Base-by-base conservation (phyloP, 495 filamentous ascomycete species). In the Tuber microsphaerosporum region DNA sequence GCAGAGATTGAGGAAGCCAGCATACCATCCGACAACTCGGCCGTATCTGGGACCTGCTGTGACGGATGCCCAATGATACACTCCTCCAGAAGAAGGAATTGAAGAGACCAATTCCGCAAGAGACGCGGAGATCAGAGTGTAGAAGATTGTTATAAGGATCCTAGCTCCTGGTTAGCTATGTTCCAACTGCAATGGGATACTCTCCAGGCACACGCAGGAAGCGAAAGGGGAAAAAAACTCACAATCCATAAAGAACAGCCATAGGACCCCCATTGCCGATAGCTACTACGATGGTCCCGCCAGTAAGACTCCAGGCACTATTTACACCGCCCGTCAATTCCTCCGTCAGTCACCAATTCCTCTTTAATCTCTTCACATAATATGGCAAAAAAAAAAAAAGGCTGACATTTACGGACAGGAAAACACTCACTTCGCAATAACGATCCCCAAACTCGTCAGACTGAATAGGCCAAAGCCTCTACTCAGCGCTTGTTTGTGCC, bases 51-150 rank as follows among this genome's bases (percentile, higher is more conserved):
- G 87, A 2, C 92, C 92, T 8, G 88, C 89, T 0, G 92, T 92
- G 22, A 94, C 87, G 0, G 90, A 89, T 7, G 92, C 92, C 92
- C 92, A 95, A 82, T 95, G 92, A 77, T 94, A 94, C 2, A 97
- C 92, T 56, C 92, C 92, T n/a, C 90, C 91, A 12, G 90, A 88
- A 0, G 91, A 93, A 1, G 92, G 92, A 78, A 95, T 91, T 1
- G 91, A 87, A 1, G 92, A 94, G 17, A 93, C 90, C 69, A 94
- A 86, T 84, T 94, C 89, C 12, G 90, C 89, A 46, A 92, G 88
- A 5, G 88, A 90, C 6, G 88, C 87, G 1, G 87, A 86, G 48
- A 88, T 86, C 41, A 88, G 79, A 76, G 84, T 85, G 76, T 89
- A 89, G 71, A 86, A 88, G 26, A 87, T 72, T 6, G 86, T 87